Base-by-base conservation (phyloP, 768 basidiomycete genomes). In the Pholiota molesta region DNA sequence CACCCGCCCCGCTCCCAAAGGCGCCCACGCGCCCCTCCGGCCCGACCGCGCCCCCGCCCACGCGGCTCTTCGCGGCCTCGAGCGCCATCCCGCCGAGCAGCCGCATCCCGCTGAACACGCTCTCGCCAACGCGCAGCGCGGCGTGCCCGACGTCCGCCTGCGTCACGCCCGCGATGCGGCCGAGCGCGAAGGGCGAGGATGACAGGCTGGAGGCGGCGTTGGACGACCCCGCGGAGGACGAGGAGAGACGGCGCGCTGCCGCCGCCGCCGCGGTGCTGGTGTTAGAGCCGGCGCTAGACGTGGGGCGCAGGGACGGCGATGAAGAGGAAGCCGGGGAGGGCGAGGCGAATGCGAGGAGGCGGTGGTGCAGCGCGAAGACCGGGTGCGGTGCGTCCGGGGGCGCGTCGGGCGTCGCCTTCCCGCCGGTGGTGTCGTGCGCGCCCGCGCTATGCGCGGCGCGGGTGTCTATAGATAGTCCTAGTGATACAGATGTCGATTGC, bases 91-190 rank as follows among this genome's bases (percentile, higher is more conserved):
- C 87, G 1, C 88, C 85, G 2, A 90, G 70, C 7, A 83, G 82
- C 69, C 83, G 83, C 81, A 91, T 82, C 19, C 88, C 87, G 65
- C 80, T 86, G 60, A 89, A 73, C 10, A 91, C 79, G 23, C 79
- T 83, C 33, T 84, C 87, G 21, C 88, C 87, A 2, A 87, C 83
- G 64, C 80, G 85, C 57, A 83, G 66, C 7, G 88, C 87, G 10
- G 86, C 79, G 60, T 72, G 79, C 16, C 86, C 83, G 9, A 69
- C 64, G 51, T 87, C 83, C 2, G 78, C 77, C 61, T 83, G 83
- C 1, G 78, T 76, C 53, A 78, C 72, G 28, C 49, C 57, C 7
- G 55, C 56, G 13, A 68, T 59, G 17, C 54, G 61, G 7, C 60
- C 64, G 21, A 67, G 51, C 13, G 61, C 66, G 44, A 71, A 71